Conservation (phyloP, 192 early-diverging fungal species). For the Mortierella alpina region DNA sequence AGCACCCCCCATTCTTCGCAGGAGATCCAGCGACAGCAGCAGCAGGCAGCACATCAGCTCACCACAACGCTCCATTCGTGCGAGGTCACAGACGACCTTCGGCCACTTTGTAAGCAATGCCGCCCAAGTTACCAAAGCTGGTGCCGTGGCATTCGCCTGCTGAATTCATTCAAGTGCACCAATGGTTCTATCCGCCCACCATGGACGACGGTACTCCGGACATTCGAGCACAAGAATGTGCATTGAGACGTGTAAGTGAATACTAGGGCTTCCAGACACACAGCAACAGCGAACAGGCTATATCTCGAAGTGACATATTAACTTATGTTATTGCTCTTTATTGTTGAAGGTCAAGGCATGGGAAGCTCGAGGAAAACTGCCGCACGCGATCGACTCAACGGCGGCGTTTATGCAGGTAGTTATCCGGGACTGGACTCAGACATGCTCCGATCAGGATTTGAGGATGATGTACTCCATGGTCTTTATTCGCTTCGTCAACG, state of each 20-base stretch:
- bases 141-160: conserved; percentile 53
- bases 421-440: conserved; percentile 59
- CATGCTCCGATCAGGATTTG: conserved; percentile 57
- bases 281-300: not conserved
- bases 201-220: conserved; percentile 37
- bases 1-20: no score
- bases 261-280: no score
- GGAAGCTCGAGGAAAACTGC: conserved; percentile 74
- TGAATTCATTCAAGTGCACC: conserved; percentile 48
- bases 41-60: no score
- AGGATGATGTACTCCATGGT: conserved; percentile 59
- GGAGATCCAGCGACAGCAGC: no score
- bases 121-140: conserved; percentile 48
- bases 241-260: conserved; percentile 36
- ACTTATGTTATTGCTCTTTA: not conserved
- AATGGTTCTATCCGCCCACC: conserved; percentile 36
- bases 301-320: not conserved
- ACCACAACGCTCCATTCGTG: no score
- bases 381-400: conserved; percentile 75
- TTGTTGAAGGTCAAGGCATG: conserved; percentile 73
- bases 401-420: conserved; percentile 68
- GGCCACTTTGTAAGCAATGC: conserved; percentile 1
- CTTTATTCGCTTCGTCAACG: conserved; percentile 55
- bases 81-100: not conserved
- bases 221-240: conserved; percentile 44